phyloP scores from a whole-genome alignment of 257 asterid species.

The Nicotiana sylvestris region DNA sequence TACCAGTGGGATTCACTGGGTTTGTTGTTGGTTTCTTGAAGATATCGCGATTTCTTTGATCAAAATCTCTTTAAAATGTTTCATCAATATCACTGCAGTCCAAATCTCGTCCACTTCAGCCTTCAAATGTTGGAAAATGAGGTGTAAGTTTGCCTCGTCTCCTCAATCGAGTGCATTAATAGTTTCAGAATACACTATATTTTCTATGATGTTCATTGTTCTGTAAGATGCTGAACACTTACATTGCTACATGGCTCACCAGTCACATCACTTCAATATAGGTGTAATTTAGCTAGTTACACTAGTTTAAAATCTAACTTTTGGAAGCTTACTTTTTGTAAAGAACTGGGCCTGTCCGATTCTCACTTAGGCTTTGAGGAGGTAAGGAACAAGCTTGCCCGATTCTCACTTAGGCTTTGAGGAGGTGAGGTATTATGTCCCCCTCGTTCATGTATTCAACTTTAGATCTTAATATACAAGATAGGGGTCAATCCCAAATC shows the following conservation, averaged over 20 bases:
- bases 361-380: no score
- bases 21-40: background rate
- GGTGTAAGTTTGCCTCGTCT: background rate
- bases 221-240: background rate
- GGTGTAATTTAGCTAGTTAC: background rate
- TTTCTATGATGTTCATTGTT: background rate
- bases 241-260: background rate
- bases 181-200: background rate
- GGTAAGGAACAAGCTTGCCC: no score
- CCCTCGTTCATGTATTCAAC: no score
- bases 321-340: background rate
- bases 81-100: background rate
- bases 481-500: no score
- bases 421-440: no score
- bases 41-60: background rate
- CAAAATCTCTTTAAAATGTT: background rate
- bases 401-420: no score
- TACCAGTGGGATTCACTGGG: background rate
- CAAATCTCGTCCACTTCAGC: background rate
- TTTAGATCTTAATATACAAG: no score
- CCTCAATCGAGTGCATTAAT: background rate
- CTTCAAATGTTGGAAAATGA: background rate
- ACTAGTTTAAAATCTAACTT: background rate
- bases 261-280: background rate
- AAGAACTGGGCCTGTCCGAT: background rate